A percentile compares a stretch with the other conserved stretches of the same genome.
Evolutionary conservation across 225 moss, liverwort and hornwort species (phyloP).

Genomic region (Thuidium tamariscinum): DNA sequence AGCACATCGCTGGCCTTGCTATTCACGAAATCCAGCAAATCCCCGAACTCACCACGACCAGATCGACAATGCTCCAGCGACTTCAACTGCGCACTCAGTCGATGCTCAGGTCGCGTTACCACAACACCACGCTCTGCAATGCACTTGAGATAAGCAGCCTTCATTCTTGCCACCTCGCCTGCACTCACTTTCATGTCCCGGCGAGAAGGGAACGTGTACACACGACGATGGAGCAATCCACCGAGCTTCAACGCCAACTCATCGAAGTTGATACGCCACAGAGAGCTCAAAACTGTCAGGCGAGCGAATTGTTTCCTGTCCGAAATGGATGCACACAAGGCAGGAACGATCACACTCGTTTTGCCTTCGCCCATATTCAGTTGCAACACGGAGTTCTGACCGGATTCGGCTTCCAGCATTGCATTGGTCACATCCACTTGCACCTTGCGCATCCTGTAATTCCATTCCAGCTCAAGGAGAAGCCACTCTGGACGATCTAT

Average conservation of each 20-base stretch:
- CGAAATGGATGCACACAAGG: constrained; percentile 16
- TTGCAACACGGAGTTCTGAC: neutral
- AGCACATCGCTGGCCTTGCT: constrained; percentile 13
- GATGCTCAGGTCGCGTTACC: constrained; percentile 21
- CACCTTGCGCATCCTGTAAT: constrained; percentile 14
- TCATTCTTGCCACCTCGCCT: neutral
- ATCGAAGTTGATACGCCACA: constrained; percentile 28
- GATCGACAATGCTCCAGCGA: constrained; percentile 6
- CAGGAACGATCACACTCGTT: constrained; percentile 23
- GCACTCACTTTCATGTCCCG: constrained; percentile 3
- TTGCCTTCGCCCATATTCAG: constrained; percentile 43
- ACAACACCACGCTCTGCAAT: constrained; percentile 6
- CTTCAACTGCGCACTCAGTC: constrained; percentile 10
- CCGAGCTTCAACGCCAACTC: constrained; percentile 23
- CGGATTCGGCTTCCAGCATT: neutral
- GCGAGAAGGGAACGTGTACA: constrained; percentile 7
- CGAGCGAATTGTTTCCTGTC: constrained; percentile 5
- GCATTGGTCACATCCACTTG: constrained; percentile 15
- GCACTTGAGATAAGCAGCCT: neutral
- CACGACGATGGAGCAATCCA: constrained; percentile 16
- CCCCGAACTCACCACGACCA: neutral
- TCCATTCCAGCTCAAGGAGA: constrained; percentile 31
- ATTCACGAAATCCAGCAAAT: neutral
- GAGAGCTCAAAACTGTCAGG: constrained; percentile 14
- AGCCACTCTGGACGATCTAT: constrained; percentile 10